phyloP scores from a whole-genome alignment of 2,329 filamentous ascomycete genomes.

The Colletotrichum orbiculare region DNA sequence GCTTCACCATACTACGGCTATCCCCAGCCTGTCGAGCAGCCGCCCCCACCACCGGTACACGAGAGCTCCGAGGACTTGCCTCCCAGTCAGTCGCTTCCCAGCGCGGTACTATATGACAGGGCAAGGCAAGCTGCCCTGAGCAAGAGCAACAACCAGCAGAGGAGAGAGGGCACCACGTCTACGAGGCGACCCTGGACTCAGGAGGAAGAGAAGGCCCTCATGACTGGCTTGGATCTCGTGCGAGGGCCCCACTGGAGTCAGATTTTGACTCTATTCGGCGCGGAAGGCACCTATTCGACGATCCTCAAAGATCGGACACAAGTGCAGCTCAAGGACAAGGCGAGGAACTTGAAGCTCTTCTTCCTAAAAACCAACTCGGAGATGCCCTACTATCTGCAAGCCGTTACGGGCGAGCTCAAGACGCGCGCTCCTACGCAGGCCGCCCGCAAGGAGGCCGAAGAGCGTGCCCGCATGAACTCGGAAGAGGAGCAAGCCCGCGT shows the following conservation, averaged over 20 bases:
- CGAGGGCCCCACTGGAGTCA: constrained; percentile 95
- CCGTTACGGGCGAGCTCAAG: constrained; percentile 90
- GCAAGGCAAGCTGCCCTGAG: constrained; percentile 69
- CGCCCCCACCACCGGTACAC: constrained; percentile 42
- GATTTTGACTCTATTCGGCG: constrained; percentile 85
- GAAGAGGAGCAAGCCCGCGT: constrained; percentile 70
- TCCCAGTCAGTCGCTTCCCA: constrained; percentile 67
- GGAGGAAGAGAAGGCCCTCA: constrained; percentile 89
- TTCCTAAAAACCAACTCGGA: constrained; percentile 93
- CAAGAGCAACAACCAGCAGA: constrained; percentile 65
- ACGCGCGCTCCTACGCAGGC: constrained; percentile 82
- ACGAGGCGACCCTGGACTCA: constrained; percentile 85
- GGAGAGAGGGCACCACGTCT: constrained; percentile 68
- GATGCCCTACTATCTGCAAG: constrained; percentile 87
- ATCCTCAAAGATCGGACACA: constrained; percentile 90
- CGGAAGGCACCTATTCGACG: constrained; percentile 81
- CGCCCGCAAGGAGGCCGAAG: constrained; percentile 75
- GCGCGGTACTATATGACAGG: constrained; percentile 66
- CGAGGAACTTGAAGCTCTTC: constrained; percentile 88
- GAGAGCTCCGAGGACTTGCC: constrained; percentile 56
- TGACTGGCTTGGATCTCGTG: constrained; percentile 88
- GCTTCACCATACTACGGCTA: constrained; percentile 40
- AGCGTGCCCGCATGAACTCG: constrained; percentile 67
- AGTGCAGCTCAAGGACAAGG: constrained; percentile 93
- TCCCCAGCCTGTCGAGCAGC: constrained; percentile 30